These are phyloP conservation scores for Rhytidhysteron rufulum DNA, from an alignment of 2,329 filamentous ascomycete genomes.

Conservation along the genomic window DNA sequence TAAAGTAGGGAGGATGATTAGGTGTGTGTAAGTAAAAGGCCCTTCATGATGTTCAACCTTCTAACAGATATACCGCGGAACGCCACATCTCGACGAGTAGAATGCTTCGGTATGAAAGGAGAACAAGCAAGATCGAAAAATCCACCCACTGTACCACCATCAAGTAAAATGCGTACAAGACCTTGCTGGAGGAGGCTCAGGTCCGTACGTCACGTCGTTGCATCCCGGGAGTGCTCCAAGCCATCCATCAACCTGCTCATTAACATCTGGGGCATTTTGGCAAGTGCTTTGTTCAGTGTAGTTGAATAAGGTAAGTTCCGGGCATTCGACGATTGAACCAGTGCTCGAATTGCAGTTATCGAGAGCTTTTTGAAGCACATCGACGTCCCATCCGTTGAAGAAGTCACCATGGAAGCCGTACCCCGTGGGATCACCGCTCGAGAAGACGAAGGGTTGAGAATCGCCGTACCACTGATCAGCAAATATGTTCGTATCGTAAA, in stretches of 20 bases:
- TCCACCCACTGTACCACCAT: too few species aligned
- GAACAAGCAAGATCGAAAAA: too few species aligned
- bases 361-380: conserved; percentile 63
- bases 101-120: too few species aligned
- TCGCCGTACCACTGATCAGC: conserved; percentile 43
- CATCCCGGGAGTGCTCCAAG: conserved; percentile 53
- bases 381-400: conserved; percentile 64
- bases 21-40: too few species aligned
- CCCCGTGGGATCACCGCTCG: conserved; percentile 67
- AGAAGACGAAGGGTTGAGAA: conserved; percentile 53
- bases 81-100: too few species aligned
- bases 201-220: conserved; percentile 46
- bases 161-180: too few species aligned
- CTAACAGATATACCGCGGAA: too few species aligned
- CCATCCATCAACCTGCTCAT: conserved; percentile 44
- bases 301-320: conserved; percentile 46
- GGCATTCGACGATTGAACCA: conserved; percentile 26
- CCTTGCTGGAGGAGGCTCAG: too few species aligned
- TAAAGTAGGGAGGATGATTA: too few species aligned
- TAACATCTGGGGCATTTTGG: conserved; percentile 42
- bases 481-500: conserved; percentile 51
- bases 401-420: conserved; percentile 71
- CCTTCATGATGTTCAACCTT: too few species aligned
- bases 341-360: conserved; percentile 57
- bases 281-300: conserved; percentile 49